Base-by-base conservation (phyloP, 1,139 yeast species). In the Debaryomycetaceae sp. region DNA sequence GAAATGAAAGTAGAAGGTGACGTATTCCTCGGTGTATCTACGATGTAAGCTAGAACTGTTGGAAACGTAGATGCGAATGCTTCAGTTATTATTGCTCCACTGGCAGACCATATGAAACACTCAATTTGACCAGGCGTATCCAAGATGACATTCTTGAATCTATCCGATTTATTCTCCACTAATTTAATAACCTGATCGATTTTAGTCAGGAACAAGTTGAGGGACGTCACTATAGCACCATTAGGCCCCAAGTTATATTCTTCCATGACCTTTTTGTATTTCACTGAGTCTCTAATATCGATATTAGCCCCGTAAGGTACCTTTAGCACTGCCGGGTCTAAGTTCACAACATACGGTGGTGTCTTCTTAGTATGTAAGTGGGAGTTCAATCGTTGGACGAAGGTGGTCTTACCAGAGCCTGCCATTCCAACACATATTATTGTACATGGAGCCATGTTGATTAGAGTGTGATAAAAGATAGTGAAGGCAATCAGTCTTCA, bases 101-200 rank as follows among this genome's bases (percentile, higher is more conserved):
- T 87, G 0, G 99, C 99, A 40, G 96, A 85, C 96, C 95, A 87
- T 42, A 93, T 90, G 62, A 93, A 93, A 68, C 97, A 89, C 64
- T 93, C 99, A 50, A 95, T 95, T 66, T 95, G 99, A 6, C 99
- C 99, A 0, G 99, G 99, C 0, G 99, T 95, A 65, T 95, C 99
- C 42, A 93, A 80, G 40, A 95, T 85, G 49, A 93, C 87, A 62
- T 90, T 85, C 30, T 80, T 67, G 49, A 79, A 78, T 39, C 70
- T 69, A 27, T 80, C 83, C 1, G 88, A 75, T 56, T 95, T 79
- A 59, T 89, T 89, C 58, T 91, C 96, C 20, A 91, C 87, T 40
- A 95, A 72, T 40, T 80, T 78, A 47, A 95, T 82, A 6, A 95
- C 98, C 66, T 95, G 99, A 61, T 95, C 99, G 46, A 95, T 89